Percentiles rank a stretch among this genome's conserved stretches.
Conservation (phyloP, 1,284 basidiomycete species). For the Leucoagaricus sp. region DNA sequence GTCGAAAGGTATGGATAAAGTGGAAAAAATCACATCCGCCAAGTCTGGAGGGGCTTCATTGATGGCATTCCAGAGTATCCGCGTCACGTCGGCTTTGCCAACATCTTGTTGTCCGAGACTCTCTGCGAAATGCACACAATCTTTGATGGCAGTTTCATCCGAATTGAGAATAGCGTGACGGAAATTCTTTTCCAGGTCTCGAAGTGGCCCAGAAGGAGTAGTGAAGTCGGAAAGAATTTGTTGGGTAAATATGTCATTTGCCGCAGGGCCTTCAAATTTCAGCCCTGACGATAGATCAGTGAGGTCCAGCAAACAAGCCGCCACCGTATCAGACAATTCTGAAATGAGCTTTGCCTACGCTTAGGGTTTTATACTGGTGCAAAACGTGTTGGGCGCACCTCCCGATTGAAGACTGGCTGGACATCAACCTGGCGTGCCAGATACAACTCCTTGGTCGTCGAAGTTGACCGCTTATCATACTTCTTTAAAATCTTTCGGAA, state of each 20-base stretch:
- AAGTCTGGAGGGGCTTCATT: conserved; percentile 77
- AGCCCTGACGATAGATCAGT: conserved; percentile 82
- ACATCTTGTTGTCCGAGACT: conserved; percentile 60
- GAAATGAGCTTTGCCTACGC: conserved; percentile 73
- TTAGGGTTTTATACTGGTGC: conserved; percentile 15
- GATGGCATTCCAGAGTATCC: conserved; percentile 90
- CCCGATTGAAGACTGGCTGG: conserved; percentile 96
- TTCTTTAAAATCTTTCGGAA: conserved; percentile 99
- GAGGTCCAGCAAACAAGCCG: conserved; percentile 90
- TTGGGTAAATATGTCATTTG: conserved; percentile 66
- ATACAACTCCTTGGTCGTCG: conserved; percentile 95
- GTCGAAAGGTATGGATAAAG: conserved; percentile 75
- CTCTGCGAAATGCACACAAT: conserved; percentile 75
- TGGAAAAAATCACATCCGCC: conserved; percentile 73
- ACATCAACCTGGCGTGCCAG: conserved; percentile 97
- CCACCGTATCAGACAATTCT: conserved; percentile 93
- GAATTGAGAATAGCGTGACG: conserved; percentile 69
- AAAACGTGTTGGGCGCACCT: conserved; percentile 47
- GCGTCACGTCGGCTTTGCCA: conserved; percentile 68
- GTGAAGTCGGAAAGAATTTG: conserved; percentile 69
- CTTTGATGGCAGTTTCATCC: conserved; percentile 62
- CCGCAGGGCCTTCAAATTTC: conserved; percentile 64
- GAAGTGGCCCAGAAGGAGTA: conserved; percentile 70
- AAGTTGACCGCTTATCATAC: conserved; percentile 97
- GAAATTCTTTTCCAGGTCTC: conserved; percentile 86